These are phyloP conservation scores for Tetrahymena elliotti DNA, from an alignment of 73 alveolate species.

Conservation along the genomic window DNA sequence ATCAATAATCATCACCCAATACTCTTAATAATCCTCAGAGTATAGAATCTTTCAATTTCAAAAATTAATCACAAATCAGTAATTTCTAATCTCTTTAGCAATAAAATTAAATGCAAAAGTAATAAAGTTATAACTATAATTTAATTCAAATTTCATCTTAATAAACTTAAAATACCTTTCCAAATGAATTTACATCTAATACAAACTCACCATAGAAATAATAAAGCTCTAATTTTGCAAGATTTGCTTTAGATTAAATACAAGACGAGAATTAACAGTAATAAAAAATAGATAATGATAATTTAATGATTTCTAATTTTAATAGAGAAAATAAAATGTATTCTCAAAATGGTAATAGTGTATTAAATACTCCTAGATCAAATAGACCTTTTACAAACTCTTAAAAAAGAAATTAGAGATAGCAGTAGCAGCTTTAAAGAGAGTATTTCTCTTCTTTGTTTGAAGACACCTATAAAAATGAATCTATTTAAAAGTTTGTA, in stretches of 20 bases:
- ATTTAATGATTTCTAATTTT: not conserved
- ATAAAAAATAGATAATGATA: not conserved
- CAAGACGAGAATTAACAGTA: not conserved
- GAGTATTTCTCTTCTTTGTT: not conserved
- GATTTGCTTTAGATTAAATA: not conserved
- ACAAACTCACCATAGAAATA: not conserved
- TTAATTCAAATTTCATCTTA: not conserved
- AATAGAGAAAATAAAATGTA: not conserved
- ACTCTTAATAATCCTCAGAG: not conserved
- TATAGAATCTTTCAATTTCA: not conserved
- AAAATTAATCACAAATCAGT: not conserved
- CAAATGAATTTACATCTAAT: not conserved
- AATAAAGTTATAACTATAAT: not conserved
- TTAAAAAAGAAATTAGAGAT: not conserved
- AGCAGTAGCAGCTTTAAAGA: not conserved
- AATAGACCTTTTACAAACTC: not conserved
- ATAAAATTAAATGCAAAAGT: not conserved
- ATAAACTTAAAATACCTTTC: not conserved
- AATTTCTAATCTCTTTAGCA: too few species aligned
- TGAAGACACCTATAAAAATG: not conserved
- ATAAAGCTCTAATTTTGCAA: not conserved
- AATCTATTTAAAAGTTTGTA: not conserved
- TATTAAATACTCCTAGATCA: not conserved
- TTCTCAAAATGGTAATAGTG: not conserved
- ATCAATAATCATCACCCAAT: not conserved